These are phyloP conservation scores for Phytophthora litchii DNA, from an alignment of 352 stramenopile species.

Conservation along the genomic window DNA sequence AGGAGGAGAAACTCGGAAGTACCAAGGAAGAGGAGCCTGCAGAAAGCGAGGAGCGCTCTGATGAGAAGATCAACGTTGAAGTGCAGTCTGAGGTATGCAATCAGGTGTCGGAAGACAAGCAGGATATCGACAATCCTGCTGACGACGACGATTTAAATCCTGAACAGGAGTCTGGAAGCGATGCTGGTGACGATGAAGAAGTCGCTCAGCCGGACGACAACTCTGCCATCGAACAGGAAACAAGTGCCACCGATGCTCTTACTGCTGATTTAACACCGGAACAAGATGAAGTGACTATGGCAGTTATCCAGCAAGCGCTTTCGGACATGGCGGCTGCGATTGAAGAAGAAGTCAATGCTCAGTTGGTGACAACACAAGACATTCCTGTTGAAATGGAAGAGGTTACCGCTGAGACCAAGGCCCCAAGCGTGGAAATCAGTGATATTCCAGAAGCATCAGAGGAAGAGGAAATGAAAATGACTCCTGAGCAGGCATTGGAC, in stretches of 20 bases:
- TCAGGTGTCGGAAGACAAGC: slow-evolving; percentile 32
- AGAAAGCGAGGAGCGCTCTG: slow-evolving; percentile 8
- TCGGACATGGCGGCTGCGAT: slow-evolving; percentile 20
- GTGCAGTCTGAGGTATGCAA: slow-evolving; percentile 36
- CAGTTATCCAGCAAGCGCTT: slow-evolving; percentile 20
- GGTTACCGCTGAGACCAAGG: slow-evolving; percentile 6
- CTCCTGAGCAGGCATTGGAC: background rate
- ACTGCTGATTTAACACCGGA: background rate
- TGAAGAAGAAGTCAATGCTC: slow-evolving; percentile 18
- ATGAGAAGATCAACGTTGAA: slow-evolving; percentile 12
- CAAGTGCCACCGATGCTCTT: slow-evolving; percentile 1
- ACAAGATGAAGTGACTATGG: slow-evolving; percentile 19
- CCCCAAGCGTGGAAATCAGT: background rate
- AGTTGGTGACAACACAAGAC: background rate
- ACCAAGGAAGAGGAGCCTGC: slow-evolving; percentile 23
- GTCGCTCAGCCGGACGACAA: slow-evolving; percentile 8
- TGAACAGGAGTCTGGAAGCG: slow-evolving; percentile 25
- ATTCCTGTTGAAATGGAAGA: slow-evolving; percentile 6
- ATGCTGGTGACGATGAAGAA: slow-evolving; percentile 18
- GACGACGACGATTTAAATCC: slow-evolving; percentile 29
- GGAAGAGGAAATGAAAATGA: background rate
- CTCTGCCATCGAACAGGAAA: slow-evolving; percentile 1
- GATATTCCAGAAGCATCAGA: slow-evolving; percentile 1
- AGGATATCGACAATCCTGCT: slow-evolving; percentile 32
- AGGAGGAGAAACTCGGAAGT: slow-evolving; percentile 11